Base-by-base conservation (phyloP, 257 asterid genomes). In the Nicotiana otophora region DNA sequence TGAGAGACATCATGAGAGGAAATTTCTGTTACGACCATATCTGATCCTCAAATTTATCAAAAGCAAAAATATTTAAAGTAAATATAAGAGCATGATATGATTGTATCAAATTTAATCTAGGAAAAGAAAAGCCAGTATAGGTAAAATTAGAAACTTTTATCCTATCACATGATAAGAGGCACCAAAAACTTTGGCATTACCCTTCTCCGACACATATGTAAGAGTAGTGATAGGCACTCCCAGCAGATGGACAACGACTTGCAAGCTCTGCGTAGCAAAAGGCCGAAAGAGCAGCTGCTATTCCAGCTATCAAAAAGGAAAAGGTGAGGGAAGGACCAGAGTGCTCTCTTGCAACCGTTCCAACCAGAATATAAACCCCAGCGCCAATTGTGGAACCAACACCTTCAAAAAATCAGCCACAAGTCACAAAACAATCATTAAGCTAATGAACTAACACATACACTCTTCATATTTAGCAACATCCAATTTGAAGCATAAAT, bases 311-410 rank as follows among this genome's bases (percentile, higher is more conserved):
- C 81, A 95, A 86, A 79, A 94, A 95, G 7, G 99, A 95, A 84
- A 95, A 81, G 4, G 97, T 90, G 75, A 95, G 98, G 15, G 99
- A 96, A 0, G 98, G 97, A 23, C 98, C 97, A 1, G 99, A 84
- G 82, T 92, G 99, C 95, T 92, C 99, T 81, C 99, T 91, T 39
- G 99, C 98, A 82, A 95, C 99, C 28, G 97, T 91, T n/a, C 99
- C 99, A 82, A 95, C 94, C 81, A 95, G 97, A 84, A 95, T 95
- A 78, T 95, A 95, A 10, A 94, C 99, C 60, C 99, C 98, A 84
- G 99, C 97, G 30, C 99, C 99, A 20, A 95, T 94, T 6, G 99
- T 95, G 33, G 99, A 86, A 51, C 99, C 99, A 87, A 95, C 97
- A 77, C 99, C 99, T 95, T 81, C 26, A 85, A 67, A 70, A 86